These are phyloP conservation scores for Paramecium sexaurelia DNA, from an alignment of 73 alveolate species.

Conservation along the genomic window DNA sequence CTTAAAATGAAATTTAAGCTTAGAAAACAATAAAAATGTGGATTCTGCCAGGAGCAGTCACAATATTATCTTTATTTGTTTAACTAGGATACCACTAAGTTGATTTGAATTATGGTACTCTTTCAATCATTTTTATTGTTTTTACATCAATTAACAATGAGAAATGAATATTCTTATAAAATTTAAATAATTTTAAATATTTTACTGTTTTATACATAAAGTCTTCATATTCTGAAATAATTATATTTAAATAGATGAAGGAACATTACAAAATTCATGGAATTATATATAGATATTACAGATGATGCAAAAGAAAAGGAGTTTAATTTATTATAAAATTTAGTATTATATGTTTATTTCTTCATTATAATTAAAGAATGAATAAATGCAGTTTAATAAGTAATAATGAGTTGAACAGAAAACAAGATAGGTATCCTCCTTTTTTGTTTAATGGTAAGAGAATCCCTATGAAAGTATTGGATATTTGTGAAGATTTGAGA, in stretches of 20 bases:
- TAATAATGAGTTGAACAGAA: neutral
- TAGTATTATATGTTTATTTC: neutral
- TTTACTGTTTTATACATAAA: neutral
- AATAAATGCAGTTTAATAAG: neutral
- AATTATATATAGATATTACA: neutral
- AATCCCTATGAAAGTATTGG: neutral
- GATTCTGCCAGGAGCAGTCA: constrained; percentile 10
- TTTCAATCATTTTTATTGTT: constrained; percentile 32
- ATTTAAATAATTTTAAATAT: neutral
- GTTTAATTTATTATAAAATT: neutral
- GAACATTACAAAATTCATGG: too few species aligned
- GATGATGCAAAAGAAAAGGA: neutral
- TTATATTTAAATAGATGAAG: too few species aligned
- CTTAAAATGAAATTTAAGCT: neutral
- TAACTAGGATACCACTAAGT: neutral
- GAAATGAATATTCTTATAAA: neutral
- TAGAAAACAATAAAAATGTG: neutral
- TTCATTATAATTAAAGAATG: neutral
- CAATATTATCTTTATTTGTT: constrained; percentile 12
- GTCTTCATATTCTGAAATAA: neutral
- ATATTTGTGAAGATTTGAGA: neutral
- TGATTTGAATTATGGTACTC: constrained; percentile 1
- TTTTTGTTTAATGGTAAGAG: neutral
- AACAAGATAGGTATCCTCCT: neutral
- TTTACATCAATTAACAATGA: constrained; percentile 1